These are phyloP conservation scores for Aspergillus sp. DNA, from an alignment of 2,329 filamentous ascomycete genomes.

Conservation along the genomic window DNA sequence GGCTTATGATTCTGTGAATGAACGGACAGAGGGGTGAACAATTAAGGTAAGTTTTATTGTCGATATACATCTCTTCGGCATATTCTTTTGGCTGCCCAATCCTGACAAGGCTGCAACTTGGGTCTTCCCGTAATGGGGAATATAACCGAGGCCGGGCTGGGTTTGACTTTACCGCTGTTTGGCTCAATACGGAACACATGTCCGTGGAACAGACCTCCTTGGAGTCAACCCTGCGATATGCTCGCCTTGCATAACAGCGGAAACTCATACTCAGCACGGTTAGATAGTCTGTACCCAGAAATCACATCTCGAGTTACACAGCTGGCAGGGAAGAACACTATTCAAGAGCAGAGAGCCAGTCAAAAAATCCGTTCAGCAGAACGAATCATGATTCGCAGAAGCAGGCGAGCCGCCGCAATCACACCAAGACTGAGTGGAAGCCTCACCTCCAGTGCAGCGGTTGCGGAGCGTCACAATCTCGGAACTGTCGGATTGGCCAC, in stretches of 20 bases:
- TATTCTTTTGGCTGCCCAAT: slow-evolving; percentile 1
- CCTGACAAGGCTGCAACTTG: neutral
- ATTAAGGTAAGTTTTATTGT: neutral
- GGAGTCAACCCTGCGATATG: neutral
- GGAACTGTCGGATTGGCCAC: slow-evolving; percentile 22
- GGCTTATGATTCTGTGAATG: neutral
- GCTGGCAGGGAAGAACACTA: neutral
- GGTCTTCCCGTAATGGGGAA: slow-evolving; percentile 18
- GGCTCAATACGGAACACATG: slow-evolving; percentile 2
- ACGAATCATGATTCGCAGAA: slow-evolving; percentile 14
- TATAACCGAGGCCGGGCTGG: slow-evolving; percentile 19
- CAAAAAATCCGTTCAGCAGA: slow-evolving; percentile 5
- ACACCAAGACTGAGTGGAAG: slow-evolving; percentile 9
- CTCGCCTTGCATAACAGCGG: slow-evolving; percentile 1
- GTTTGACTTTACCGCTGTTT: slow-evolving; percentile 13
- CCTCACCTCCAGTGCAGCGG: neutral
- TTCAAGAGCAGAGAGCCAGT: slow-evolving; percentile 7
- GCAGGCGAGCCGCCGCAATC: slow-evolving; percentile 3
- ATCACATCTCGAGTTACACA: slow-evolving; percentile 7
- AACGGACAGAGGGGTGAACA: neutral
- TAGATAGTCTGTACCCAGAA: neutral
- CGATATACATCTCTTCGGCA: neutral
- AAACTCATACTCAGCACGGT: slow-evolving; percentile 5
- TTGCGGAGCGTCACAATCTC: slow-evolving; percentile 21
- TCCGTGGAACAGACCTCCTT: neutral